Base-by-base conservation (phyloP, 106 monocot genomes). In the Vanilla planifolia region DNA sequence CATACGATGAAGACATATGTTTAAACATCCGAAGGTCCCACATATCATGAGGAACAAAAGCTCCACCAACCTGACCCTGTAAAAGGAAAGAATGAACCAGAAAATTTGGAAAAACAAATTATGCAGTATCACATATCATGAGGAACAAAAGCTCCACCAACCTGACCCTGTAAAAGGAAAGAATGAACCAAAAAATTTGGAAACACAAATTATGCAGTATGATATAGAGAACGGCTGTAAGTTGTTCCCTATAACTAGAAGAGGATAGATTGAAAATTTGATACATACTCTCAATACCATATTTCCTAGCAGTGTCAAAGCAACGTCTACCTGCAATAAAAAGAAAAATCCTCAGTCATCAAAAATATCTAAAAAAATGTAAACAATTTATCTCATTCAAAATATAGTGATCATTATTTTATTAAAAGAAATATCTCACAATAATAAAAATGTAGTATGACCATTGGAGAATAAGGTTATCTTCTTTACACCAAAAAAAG, bases 1-100 rank as follows among this genome's bases (percentile, higher is more conserved):
- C 83, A 60, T 84, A 96, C 95, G 40, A 17, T 48, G 95, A 87
- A 67, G 84, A 80, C 28, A 67, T 64, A 24, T 84, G 51, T 62
- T 87, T 95, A 63, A 95, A 95, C 43, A 84, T 73, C 24, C 68
- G 80, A 26, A 90, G 68, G 55, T 95, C 83, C 95, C 95, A 95
- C 21, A 84, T 55, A 62, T 95, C 90, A 69, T 72, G 86, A 58
- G 95, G 77, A 15, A 81, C 78, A 74, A 76, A 32, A 72, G 73
- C 58, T 43, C 35, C 44, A 58, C 65, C 62, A 25, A 81, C 50
- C 65, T 76, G 83, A 4, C 67, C 80, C 95, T 95, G 71, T 41
- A 59, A 45, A 34, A 37, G 7, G 5, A 37, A 37, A 37, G 5
- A 10, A 37, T 6, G 37, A 37, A 10, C 37, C 7, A 37, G 37